phyloP scores from a whole-genome alignment of 805 yeast species.

The Ogataea parapolymorpha region DNA sequence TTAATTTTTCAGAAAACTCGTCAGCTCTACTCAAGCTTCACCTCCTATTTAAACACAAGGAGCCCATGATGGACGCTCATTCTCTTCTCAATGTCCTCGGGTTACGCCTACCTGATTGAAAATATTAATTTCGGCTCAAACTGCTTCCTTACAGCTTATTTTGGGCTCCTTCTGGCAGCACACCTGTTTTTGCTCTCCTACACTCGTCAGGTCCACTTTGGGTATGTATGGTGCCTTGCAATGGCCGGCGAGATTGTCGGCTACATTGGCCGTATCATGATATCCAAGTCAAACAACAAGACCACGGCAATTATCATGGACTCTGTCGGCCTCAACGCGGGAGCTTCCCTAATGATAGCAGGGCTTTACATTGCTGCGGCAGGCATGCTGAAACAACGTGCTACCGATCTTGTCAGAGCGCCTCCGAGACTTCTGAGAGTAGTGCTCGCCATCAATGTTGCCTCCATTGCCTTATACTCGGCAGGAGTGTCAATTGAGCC shows the following conservation, averaged over 20 bases:
- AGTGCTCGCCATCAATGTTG: neutral
- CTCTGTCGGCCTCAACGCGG: slow-evolving; percentile 64
- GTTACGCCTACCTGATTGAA: neutral
- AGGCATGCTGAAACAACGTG: slow-evolving; percentile 44
- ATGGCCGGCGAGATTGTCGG: slow-evolving; percentile 62
- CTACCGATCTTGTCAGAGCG: too few species aligned
- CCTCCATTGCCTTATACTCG: neutral
- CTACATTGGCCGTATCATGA: slow-evolving; percentile 55
- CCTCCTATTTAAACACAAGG: neutral
- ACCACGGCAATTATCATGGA: slow-evolving; percentile 54
- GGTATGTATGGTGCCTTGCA: slow-evolving; percentile 52
- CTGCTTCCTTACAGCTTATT: neutral
- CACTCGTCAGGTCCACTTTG: slow-evolving; percentile 62
- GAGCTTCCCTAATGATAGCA: slow-evolving; percentile 80
- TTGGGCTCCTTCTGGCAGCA: slow-evolving; percentile 27
- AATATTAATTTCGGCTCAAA: neutral
- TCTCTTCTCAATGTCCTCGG: neutral
- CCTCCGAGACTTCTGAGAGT: neutral
- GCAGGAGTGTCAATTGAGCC: slow-evolving; percentile 49
- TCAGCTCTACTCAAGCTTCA: neutral
- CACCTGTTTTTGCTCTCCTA: slow-evolving; percentile 43
- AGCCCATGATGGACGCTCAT: too few species aligned
- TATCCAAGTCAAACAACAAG: slow-evolving; percentile 35
- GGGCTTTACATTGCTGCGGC: slow-evolving; percentile 71
- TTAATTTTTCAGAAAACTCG: neutral